These are phyloP conservation scores for Tolypocladium tundrense DNA, from an alignment of 2,329 filamentous ascomycete genomes.

Conservation along the genomic window DNA sequence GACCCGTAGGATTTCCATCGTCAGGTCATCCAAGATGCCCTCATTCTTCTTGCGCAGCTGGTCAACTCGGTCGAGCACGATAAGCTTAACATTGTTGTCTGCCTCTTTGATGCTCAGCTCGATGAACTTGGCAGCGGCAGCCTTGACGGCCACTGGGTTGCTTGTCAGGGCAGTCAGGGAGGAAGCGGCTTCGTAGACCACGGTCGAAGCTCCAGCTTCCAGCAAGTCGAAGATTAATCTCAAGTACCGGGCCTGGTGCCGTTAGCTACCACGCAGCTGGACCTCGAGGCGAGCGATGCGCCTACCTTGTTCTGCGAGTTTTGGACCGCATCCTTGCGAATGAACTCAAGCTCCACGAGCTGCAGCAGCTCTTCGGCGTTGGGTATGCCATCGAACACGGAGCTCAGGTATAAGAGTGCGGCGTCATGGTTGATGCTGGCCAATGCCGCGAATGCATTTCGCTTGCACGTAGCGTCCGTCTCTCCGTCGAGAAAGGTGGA, in stretches of 20 bases:
- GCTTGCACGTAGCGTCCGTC: constrained; percentile 91
- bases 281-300: constrained; percentile 3
- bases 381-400: constrained; percentile 84
- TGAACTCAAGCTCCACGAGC: constrained; percentile 91
- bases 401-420: constrained; percentile 76
- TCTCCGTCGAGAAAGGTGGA: constrained; percentile 82
- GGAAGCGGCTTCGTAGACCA: constrained; percentile 94
- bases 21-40: constrained; percentile 83
- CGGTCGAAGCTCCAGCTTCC: constrained; percentile 85
- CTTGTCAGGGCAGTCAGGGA: constrained; percentile 87
- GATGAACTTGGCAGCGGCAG: constrained; percentile 90
- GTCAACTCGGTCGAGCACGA: constrained; percentile 89
- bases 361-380: constrained; percentile 92
- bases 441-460: constrained; percentile 91
- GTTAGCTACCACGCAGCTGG: constrained; percentile 14
- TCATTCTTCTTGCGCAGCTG: constrained; percentile 80
- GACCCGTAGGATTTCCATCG: constrained; percentile 94
- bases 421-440: constrained; percentile 88
- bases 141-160: constrained; percentile 96
- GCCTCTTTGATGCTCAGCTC: constrained; percentile 95
- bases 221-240: constrained; percentile 93
- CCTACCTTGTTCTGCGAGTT: constrained; percentile 87
- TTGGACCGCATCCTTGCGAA: constrained; percentile 90
- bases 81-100: constrained; percentile 98
- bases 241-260: constrained; percentile 66